Conservation (phyloP, 2,329 filamentous ascomycete species). For the Pseudogymnoascus sp. region DNA sequence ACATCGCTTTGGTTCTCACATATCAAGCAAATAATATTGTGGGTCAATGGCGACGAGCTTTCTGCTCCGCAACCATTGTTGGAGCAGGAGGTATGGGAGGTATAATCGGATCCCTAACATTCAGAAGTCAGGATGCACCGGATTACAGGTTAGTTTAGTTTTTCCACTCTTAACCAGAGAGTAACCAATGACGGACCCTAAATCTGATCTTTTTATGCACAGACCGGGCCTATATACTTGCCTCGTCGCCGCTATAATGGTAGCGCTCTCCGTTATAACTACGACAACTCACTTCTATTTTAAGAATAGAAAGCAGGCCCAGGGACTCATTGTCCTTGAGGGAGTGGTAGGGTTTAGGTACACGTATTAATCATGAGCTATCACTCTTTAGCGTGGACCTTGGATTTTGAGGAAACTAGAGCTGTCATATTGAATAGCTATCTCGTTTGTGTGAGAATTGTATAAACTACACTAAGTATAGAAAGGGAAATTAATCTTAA, state of each 20-base stretch:
- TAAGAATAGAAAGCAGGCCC: conserved; percentile 24
- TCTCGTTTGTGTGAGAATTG: neutral
- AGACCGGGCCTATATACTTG: conserved; percentile 15
- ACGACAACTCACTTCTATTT: conserved; percentile 21
- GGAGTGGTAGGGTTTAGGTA: conserved; percentile 25
- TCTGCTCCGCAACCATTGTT: conserved; percentile 67
- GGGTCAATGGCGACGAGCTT: conserved; percentile 80
- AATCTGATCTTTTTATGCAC: neutral
- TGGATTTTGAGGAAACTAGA: neutral
- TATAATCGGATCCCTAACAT: conserved; percentile 66
- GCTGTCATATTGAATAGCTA: neutral
- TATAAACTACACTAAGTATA: neutral
- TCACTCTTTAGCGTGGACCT: neutral
- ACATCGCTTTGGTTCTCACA: conserved; percentile 64
- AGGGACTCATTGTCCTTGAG: conserved; percentile 24
- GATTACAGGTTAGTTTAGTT: conserved; percentile 32
- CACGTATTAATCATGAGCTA: neutral
- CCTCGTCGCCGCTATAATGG: conserved; percentile 13
- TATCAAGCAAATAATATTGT: conserved; percentile 85
- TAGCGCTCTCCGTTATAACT: conserved; percentile 19
- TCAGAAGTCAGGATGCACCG: conserved; percentile 48
- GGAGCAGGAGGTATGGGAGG: conserved; percentile 71
- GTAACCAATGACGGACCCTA: neutral
- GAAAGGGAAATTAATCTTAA: neutral
- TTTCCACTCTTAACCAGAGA: neutral